These are phyloP conservation scores for Paramyrothecium sp. DNA, from an alignment of 2,329 filamentous ascomycete species.

Conservation along the genomic window DNA sequence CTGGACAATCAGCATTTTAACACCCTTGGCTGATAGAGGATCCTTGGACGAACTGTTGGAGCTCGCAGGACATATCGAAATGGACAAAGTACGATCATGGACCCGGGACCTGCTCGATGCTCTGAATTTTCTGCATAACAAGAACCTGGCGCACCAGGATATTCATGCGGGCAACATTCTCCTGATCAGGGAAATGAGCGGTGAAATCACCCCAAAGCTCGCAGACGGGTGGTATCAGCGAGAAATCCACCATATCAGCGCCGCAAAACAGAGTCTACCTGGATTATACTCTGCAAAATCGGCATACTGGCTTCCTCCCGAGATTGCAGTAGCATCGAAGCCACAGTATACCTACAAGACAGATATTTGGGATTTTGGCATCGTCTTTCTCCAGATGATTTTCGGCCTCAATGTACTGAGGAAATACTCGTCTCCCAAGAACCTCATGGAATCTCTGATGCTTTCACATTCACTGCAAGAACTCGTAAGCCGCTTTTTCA, in stretches of 20 bases:
- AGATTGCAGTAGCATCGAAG: slow-evolving; percentile 63
- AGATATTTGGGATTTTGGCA: slow-evolving; percentile 92
- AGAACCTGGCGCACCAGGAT: slow-evolving; percentile 79
- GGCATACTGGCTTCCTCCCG: slow-evolving; percentile 80
- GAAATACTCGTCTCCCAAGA: slow-evolving; percentile 76
- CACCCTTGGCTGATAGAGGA: slow-evolving; percentile 76
- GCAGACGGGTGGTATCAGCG: slow-evolving; percentile 72
- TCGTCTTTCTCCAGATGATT: slow-evolving; percentile 90
- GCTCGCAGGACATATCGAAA: slow-evolving; percentile 70
- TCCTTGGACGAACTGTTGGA: slow-evolving; percentile 81
- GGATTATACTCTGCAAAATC: slow-evolving; percentile 65
- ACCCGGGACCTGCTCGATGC: slow-evolving; percentile 90
- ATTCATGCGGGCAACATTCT: slow-evolving; percentile 80
- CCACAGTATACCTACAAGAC: slow-evolving; percentile 72
- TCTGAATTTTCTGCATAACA: slow-evolving; percentile 81
- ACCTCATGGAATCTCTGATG: slow-evolving; percentile 67
- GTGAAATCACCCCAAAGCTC: slow-evolving; percentile 71
- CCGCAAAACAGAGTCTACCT: slow-evolving; percentile 49
- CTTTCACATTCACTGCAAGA: slow-evolving; percentile 77
- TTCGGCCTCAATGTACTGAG: slow-evolving; percentile 77
- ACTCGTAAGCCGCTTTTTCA: slow-evolving; percentile 81
- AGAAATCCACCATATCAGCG: slow-evolving; percentile 61
- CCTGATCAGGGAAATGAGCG: slow-evolving; percentile 66
- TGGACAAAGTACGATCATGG: slow-evolving; percentile 79
- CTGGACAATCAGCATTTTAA: slow-evolving; percentile 76